phyloP scores from a whole-genome alignment of 257 asterid species.

The Nicotiana paniculata region DNA sequence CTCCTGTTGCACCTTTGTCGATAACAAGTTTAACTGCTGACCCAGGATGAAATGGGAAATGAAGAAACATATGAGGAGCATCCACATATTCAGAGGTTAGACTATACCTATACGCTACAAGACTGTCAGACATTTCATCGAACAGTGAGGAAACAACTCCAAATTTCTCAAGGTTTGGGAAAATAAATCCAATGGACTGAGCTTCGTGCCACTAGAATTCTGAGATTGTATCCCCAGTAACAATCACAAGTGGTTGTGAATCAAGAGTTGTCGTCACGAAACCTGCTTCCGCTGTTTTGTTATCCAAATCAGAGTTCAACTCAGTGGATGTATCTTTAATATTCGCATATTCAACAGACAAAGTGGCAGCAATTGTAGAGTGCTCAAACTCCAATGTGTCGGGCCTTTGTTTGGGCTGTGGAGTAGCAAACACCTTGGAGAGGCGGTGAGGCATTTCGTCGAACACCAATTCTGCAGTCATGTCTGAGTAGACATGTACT shows the following conservation, averaged over 20 bases:
- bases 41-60: no score
- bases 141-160: neutral
- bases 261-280: neutral
- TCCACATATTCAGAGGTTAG: neutral
- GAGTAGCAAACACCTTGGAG: neutral
- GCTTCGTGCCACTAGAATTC: neutral
- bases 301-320: neutral
- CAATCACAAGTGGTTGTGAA: neutral
- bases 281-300: neutral
- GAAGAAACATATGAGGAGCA: neutral
- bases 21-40: no score
- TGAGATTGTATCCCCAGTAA: neutral
- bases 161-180: neutral
- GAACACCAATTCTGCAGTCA: neutral
- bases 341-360: neutral
- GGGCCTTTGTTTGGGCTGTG: neutral
- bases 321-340: neutral
- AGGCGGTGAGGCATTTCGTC: neutral
- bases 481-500: no score
- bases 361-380: neutral
- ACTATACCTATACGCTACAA: neutral
- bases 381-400: no score
- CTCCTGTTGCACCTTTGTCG: no score
- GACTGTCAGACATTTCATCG: neutral
- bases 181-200: neutral